These are phyloP conservation scores for Botrytis byssoidea DNA, from an alignment of 2,329 filamentous ascomycete species.

Conservation along the genomic window DNA sequence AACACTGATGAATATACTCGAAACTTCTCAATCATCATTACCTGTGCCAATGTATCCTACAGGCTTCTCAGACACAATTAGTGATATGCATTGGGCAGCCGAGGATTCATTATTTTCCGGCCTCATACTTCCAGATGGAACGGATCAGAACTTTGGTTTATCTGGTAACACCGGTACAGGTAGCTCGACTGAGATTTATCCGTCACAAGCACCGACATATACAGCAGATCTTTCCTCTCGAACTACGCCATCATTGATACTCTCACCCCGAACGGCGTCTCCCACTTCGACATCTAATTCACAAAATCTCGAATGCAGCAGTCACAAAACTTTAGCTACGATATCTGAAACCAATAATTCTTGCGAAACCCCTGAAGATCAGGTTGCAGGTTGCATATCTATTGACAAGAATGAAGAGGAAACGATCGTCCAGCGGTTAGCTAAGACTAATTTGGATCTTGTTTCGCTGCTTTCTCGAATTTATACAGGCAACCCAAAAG, in stretches of 20 bases:
- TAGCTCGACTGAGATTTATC: not conserved
- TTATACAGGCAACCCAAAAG: not conserved
- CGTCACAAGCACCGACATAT: not conserved
- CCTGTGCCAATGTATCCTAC: not conserved
- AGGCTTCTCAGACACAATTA: not conserved
- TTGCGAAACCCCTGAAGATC: not conserved
- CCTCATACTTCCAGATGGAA: not conserved
- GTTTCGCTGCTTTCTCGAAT: not conserved
- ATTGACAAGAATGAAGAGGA: not conserved
- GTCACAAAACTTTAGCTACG: not conserved
- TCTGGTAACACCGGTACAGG: not conserved
- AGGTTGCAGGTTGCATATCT: no score
- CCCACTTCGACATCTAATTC: not conserved
- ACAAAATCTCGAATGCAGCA: not conserved
- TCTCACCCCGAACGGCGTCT: not conserved
- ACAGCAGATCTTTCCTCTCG: not conserved
- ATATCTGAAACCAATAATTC: no score
- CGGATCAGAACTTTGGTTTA: not conserved
- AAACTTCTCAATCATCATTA: not conserved
- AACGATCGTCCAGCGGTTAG: not conserved
- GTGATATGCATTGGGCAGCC: not conserved
- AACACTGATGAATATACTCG: not conserved
- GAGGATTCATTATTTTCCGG: not conserved
- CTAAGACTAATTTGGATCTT: not conserved
- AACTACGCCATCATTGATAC: not conserved